Evolutionary conservation across 768 basidiomycete genomes (phyloP).

Genomic region (Tephrocybe sp.): DNA sequence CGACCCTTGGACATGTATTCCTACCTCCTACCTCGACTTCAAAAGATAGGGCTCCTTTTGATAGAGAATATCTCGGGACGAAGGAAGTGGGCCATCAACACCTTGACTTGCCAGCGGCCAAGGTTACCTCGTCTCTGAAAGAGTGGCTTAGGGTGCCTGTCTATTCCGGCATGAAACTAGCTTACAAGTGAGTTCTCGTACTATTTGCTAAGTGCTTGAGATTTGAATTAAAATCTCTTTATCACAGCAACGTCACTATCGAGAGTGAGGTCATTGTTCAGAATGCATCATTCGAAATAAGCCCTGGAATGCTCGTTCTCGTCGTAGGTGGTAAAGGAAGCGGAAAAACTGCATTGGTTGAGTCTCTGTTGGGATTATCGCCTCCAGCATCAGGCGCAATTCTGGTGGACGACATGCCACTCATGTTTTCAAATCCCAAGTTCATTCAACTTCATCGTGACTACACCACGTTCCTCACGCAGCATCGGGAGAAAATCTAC

Average conservation of each 20-base stretch:
- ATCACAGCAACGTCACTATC: slow-evolving; percentile 16
- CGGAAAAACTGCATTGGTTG: slow-evolving; percentile 42
- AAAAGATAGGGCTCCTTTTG: too few relatives aligned
- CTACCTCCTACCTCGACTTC: neutral
- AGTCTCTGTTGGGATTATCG: slow-evolving; percentile 34
- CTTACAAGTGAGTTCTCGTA: slow-evolving; percentile 17
- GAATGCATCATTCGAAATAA: slow-evolving; percentile 34
- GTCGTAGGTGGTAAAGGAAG: slow-evolving; percentile 45
- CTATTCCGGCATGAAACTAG: slow-evolving; percentile 21
- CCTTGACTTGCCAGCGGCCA: neutral
- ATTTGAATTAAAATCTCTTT: neutral
- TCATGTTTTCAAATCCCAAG: slow-evolving; percentile 23
- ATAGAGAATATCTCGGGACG: too few relatives aligned
- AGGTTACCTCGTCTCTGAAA: neutral
- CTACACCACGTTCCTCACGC: slow-evolving; percentile 39
- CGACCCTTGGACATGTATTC: neutral
- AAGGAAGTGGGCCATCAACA: too few relatives aligned
- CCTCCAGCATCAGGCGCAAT: slow-evolving; percentile 34
- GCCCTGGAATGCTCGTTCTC: slow-evolving; percentile 40
- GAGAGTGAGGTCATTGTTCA: slow-evolving; percentile 19
- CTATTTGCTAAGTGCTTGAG: too few relatives aligned
- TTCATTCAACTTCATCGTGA: slow-evolving; percentile 28
- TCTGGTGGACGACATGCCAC: slow-evolving; percentile 33
- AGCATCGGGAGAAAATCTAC: slow-evolving; percentile 23
- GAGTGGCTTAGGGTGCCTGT: neutral